A percentile compares a stretch with the other conserved stretches of the same genome.
Evolutionary conservation across 2,329 filamentous ascomycete species (phyloP).

Genomic region (Fusarium concolor): DNA sequence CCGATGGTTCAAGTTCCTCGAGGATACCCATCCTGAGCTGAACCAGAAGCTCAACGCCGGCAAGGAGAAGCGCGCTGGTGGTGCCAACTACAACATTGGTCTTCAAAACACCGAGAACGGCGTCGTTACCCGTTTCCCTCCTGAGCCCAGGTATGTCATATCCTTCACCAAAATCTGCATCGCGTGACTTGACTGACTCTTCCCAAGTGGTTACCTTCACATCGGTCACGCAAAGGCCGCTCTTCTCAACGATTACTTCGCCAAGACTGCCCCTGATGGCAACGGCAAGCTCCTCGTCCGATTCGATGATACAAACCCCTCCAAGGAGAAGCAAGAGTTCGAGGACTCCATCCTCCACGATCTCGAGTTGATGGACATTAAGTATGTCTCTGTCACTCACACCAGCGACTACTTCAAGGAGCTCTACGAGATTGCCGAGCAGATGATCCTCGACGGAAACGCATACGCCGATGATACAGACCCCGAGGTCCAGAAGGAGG

Average conservation of each 20-base stretch:
- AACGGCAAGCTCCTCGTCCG: slow-evolving; percentile 90
- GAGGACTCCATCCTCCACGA: slow-evolving; percentile 95
- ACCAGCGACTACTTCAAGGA: slow-evolving; percentile 97
- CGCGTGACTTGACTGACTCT: slow-evolving; percentile 36
- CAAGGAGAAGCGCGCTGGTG: slow-evolving; percentile 79
- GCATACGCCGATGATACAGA: slow-evolving; percentile 96
- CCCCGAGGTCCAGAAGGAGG: slow-evolving; percentile 85
- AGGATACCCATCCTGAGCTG: slow-evolving; percentile 83
- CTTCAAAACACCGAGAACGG: slow-evolving; percentile 87
- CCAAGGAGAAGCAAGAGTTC: slow-evolving; percentile 97
- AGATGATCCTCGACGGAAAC: slow-evolving; percentile 85
- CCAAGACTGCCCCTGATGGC: slow-evolving; percentile 91
- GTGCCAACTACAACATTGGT: slow-evolving; percentile 89
- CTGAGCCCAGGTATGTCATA: slow-evolving; percentile 84
- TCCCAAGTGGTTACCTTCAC: slow-evolving; percentile 80
- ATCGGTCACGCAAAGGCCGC: slow-evolving; percentile 97
- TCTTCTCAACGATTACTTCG: slow-evolving; percentile 95
- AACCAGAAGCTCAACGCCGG: slow-evolving; percentile 66
- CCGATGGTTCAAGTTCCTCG: slow-evolving; percentile 89
- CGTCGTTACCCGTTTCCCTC: slow-evolving; percentile 91
- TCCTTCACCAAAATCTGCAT: slow-evolving; percentile 29
- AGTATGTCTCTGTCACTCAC: slow-evolving; percentile 86
- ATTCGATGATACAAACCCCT: slow-evolving; percentile 97
- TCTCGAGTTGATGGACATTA: slow-evolving; percentile 89
- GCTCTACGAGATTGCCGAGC: slow-evolving; percentile 85